These are phyloP conservation scores for Termitomyces sp. DNA, from an alignment of 768 basidiomycete species.

Conservation along the genomic window DNA sequence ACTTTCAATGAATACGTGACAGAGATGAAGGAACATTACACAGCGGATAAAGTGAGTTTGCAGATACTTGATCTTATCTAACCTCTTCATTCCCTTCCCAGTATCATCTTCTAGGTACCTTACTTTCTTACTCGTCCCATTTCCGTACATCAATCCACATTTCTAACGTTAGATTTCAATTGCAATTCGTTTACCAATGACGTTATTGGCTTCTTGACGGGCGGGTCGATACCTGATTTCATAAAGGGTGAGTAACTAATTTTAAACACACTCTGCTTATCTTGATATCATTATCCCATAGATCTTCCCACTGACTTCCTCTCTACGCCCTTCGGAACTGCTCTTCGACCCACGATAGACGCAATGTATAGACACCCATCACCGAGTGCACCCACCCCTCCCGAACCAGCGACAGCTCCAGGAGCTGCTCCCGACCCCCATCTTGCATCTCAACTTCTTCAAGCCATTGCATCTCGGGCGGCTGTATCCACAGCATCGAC, in stretches of 20 bases:
- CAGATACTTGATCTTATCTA: neutral
- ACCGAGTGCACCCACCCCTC: slow-evolving; percentile 34
- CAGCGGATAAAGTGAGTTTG: slow-evolving; percentile 75
- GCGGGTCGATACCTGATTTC: slow-evolving; percentile 73
- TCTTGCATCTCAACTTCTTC: slow-evolving; percentile 50
- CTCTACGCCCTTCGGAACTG: slow-evolving; percentile 83
- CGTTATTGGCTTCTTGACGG: slow-evolving; percentile 82
- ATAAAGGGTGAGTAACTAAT: slow-evolving; percentile 59
- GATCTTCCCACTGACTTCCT: slow-evolving; percentile 83
- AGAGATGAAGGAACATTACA: slow-evolving; percentile 77
- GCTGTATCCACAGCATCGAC: slow-evolving; percentile 10
- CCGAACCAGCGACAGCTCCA: slow-evolving; percentile 23
- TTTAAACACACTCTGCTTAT: neutral
- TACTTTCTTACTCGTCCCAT: neutral
- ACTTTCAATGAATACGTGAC: slow-evolving; percentile 83
- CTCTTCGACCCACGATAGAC: slow-evolving; percentile 88
- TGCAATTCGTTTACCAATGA: slow-evolving; percentile 96
- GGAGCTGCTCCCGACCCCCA: slow-evolving; percentile 41
- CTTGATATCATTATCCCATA: slow-evolving; percentile 20
- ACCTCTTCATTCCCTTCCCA: slow-evolving; percentile 30
- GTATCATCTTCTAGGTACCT: slow-evolving; percentile 82
- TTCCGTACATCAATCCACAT: neutral
- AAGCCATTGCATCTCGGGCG: slow-evolving; percentile 54
- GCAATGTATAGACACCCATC: slow-evolving; percentile 73
- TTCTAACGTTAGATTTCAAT: slow-evolving; percentile 65